Evolutionary conservation across 202 grass and related monocot species (phyloP), one percentile per base, ranked within the genome.

Genomic region (Eragrostis tef): DNA sequence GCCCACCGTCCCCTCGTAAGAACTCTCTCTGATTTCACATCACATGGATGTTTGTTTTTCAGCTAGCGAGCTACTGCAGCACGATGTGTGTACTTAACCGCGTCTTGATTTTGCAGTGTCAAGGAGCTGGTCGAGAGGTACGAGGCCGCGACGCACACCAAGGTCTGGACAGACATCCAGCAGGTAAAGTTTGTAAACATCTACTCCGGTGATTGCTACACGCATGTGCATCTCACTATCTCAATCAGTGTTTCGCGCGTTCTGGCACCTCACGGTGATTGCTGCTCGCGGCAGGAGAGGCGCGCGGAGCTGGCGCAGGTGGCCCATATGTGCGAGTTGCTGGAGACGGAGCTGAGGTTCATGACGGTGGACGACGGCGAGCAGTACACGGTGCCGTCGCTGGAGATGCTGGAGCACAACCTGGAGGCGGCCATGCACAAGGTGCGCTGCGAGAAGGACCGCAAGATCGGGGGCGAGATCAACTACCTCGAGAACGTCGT

Each of bases 261-360:
- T 53, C 16, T 53, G 50, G 16, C 5, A 15, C 6, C 50, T 53
- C 16, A 53, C 16, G 50, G 53, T 20, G 16, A 1, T 4, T 22
- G 50, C 0, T 19, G 4, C 1, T 14, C 22, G 25, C 0, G 7
- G 17, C 72, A 98, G 96, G 96, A 99, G 69, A 80, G 89, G 74
- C 80, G 75, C n/a, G 83, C 85, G n/a, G 96, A 99, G 85, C 92
- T 88, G 57, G 89, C 87, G 73, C 88, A 93, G 81, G 90, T 86
- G 77, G 87, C 77, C 65, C 91, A 79, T 60, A 86, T 99, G 88
- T 99, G 93, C 72, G 88, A 90, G 22, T 41, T 88, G 4, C 17
- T 99, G 89, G 93, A 99, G 87, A 85, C 86, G 74, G 89, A 99
- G 69, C 89, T 99, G 41, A 85, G 95, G 57, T 90, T 96, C 84